Evolutionary conservation across 805 yeast species (phyloP).

Genomic region (Wickerhamiella kurtzmanii): DNA sequence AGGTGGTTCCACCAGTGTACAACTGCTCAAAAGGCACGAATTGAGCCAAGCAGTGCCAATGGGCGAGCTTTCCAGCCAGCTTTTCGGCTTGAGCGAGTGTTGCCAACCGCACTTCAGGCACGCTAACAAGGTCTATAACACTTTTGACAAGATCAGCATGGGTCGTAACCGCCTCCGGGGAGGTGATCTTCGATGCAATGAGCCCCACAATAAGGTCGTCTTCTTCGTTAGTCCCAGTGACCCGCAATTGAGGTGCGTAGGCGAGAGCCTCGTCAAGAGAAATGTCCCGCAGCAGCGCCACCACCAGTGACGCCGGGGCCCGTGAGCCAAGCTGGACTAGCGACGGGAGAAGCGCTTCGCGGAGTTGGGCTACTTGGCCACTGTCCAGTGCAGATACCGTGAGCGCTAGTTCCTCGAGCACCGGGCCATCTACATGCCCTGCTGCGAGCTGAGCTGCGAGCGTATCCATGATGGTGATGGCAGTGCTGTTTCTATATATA

Average conservation of each 20-base stretch:
- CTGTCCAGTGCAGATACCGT: constrained; percentile 1
- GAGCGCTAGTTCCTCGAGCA: constrained; percentile 7
- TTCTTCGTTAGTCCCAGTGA: background rate
- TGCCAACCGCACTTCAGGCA: no score
- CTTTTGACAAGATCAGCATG: no score
- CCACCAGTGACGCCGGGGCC: constrained; percentile 11
- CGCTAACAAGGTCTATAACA: no score
- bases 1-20: constrained; percentile 10
- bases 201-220: background rate
- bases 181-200: background rate
- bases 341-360: constrained; percentile 11
- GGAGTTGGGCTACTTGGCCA: background rate
- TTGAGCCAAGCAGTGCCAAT: background rate
- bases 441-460: constrained; percentile 1
- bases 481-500: no score
- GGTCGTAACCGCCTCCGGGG: no score
- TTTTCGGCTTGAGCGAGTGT: constrained; percentile 4
- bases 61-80: constrained; percentile 5
- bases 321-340: constrained; percentile 8
- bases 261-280: constrained; percentile 10
- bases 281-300: constrained; percentile 7
- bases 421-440: constrained; percentile 4
- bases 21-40: constrained; percentile 12
- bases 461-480: background rate
- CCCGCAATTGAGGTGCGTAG: constrained; percentile 4